Evolutionary conservation across 106 monocot genomes (phyloP).

Genomic region (Chionographis japonica): DNA sequence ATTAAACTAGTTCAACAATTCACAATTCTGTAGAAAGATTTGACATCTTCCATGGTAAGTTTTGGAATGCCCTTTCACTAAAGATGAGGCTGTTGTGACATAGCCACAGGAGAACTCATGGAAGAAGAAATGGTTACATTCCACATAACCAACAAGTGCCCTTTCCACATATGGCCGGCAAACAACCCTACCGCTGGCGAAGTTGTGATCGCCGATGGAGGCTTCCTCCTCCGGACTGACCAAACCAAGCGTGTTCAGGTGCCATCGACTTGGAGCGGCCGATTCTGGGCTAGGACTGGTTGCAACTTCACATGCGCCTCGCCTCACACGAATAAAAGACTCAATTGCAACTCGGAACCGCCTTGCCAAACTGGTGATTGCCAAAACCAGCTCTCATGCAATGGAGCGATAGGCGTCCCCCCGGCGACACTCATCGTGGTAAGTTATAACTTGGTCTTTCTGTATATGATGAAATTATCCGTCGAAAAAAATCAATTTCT

Average conservation of each 20-base stretch:
- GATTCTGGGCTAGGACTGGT: conserved; percentile 69
- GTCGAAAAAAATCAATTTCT: no score
- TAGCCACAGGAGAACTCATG: not conserved
- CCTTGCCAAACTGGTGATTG: conserved; percentile 71
- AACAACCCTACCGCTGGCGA: conserved; percentile 44
- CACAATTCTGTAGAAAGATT: no score
- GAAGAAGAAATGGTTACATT: conserved; percentile 21
- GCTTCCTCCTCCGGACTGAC: conserved; percentile 49
- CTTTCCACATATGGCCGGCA: conserved; percentile 71
- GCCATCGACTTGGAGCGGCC: conserved; percentile 55
- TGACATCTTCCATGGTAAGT: no score
- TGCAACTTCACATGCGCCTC: conserved; percentile 29
- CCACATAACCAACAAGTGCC: conserved; percentile 49
- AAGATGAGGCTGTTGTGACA: not conserved
- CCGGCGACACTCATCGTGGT: conserved; percentile 74
- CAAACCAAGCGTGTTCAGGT: conserved; percentile 27
- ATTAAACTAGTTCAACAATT: no score
- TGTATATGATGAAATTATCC: not conserved
- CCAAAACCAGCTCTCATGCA: conserved; percentile 42
- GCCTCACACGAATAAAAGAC: no score
- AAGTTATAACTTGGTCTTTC: not conserved
- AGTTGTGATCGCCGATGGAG: conserved; percentile 53
- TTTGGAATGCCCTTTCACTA: no score
- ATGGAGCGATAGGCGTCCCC: conserved; percentile 54
- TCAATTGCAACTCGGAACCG: not conserved